Percentiles rank a stretch among this genome's conserved stretches.
Evolutionary conservation across 1,139 yeast genomes (phyloP).

Genomic region (Candida tropicalis): DNA sequence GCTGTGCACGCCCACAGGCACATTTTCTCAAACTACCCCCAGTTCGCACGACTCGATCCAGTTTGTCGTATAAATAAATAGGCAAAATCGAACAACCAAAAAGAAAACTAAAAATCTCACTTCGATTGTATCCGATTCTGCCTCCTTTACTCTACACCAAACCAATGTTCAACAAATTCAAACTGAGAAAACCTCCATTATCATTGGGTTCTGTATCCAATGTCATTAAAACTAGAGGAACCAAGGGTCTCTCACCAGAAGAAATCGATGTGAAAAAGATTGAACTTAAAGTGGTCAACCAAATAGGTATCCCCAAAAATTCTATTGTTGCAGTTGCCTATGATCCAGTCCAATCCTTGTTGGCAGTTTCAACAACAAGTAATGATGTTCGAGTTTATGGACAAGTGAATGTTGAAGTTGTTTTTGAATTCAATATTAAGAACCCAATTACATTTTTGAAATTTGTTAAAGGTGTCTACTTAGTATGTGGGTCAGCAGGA

Average conservation of each 20-base stretch:
- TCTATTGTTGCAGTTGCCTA: slow-evolving; percentile 66
- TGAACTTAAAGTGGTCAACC: slow-evolving; percentile 36
- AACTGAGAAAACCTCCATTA: slow-evolving; percentile 48
- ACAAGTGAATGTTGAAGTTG: slow-evolving; percentile 78
- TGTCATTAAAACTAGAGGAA: slow-evolving; percentile 51
- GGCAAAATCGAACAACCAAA: background rate
- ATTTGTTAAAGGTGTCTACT: slow-evolving; percentile 79
- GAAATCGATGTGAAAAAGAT: slow-evolving; percentile 40
- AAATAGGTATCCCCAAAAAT: slow-evolving; percentile 40
- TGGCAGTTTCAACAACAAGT: slow-evolving; percentile 75
- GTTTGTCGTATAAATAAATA: too few relatives aligned
- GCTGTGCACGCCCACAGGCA: background rate
- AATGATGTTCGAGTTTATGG: slow-evolving; percentile 83
- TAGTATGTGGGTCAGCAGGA: slow-evolving; percentile 56
- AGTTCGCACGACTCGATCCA: background rate
- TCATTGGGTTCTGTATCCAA: slow-evolving; percentile 55
- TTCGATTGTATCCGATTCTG: too few relatives aligned
- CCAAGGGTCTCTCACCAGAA: slow-evolving; percentile 42
- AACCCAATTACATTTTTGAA: slow-evolving; percentile 57
- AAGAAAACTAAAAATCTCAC: background rate
- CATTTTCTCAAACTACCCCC: background rate
- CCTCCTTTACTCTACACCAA: background rate
- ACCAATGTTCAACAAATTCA: slow-evolving; percentile 50
- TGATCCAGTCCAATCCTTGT: slow-evolving; percentile 85
- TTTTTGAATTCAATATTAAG: slow-evolving; percentile 54